phyloP scores from a whole-genome alignment of 345 rosid species.

The Nephelium lappaceum region DNA sequence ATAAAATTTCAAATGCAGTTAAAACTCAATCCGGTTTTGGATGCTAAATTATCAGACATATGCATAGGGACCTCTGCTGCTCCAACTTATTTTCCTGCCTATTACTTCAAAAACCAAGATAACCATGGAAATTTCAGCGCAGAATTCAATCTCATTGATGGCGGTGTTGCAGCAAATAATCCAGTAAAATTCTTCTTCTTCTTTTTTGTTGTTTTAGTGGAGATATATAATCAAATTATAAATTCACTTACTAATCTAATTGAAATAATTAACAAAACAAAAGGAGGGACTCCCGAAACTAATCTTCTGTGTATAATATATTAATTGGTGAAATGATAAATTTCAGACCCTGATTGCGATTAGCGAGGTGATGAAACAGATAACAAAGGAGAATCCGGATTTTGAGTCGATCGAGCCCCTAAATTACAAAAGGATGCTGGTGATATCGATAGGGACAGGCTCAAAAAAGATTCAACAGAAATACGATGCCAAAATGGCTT shows the following conservation, averaged over 20 bases:
- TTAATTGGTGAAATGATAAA: too few relatives aligned
- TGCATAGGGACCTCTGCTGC: slow-evolving; percentile 75
- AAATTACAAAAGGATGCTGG: slow-evolving; percentile 52
- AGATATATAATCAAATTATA: too few relatives aligned
- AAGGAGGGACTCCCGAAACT: too few relatives aligned
- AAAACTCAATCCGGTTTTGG: slow-evolving; percentile 29
- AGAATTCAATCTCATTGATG: slow-evolving; percentile 76
- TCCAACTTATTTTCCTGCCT: slow-evolving; percentile 66
- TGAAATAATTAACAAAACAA: too few relatives aligned
- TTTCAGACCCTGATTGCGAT: slow-evolving; percentile 68
- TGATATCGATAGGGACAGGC: slow-evolving; percentile 76
- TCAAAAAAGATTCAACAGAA: slow-evolving; percentile 35
- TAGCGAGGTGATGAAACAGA: slow-evolving; percentile 59
- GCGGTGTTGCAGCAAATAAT: slow-evolving; percentile 67
- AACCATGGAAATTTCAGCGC: slow-evolving; percentile 31
- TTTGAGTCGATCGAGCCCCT: slow-evolving; percentile 39
- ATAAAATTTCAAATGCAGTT: slow-evolving; percentile 27
- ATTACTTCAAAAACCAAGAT: slow-evolving; percentile 54
- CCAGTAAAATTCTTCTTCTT: slow-evolving; percentile 45
- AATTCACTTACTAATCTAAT: neutral
- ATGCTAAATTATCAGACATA: slow-evolving; percentile 65
- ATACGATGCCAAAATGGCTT: slow-evolving; percentile 45
- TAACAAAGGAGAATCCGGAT: slow-evolving; percentile 50
- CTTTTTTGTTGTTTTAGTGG: neutral
- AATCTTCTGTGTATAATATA: too few relatives aligned